Base-by-base conservation (phyloP, 108 stramenopile genomes). In the Aurantiochytrium sp. region DNA sequence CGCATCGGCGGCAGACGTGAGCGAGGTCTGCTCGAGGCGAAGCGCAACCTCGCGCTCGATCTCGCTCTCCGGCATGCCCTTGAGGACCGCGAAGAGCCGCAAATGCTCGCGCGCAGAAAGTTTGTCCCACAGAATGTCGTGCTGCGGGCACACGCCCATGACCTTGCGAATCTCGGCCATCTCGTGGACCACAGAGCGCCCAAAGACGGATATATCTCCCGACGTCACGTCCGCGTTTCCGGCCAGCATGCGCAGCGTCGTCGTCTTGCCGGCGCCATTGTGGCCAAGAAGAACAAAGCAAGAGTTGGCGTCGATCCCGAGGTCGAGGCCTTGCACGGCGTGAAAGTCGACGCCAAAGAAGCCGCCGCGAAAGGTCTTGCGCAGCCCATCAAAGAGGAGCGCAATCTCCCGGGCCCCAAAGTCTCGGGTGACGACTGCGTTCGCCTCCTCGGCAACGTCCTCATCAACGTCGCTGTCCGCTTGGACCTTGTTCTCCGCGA, bases 111-210 rank as follows among this genome's bases (percentile, higher is more conserved):
- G 87, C 55, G 95, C 96, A 12, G 97, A 96, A 45, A 98, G 91
- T 31, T 90, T 55, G 10, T 95, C 95, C 87, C 95, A 96, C 8
- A 98, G 92, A 86, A 95, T 95, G 90, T 98, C 96, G 88, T 97
- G 96, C 87, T 98, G 97, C 39, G 96, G 91, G 87, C 97, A 97
- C 36, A 97, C 95, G 87, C 97, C 97, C 34, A 96, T 92, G 41
- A 36, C 37, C 1, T 5, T 4, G 27, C 81, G 87, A 21, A 88
- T 37, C 10, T 42, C 81, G 37, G 27, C 21, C 86, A 88, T 86
- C 27, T 92, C 54, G 21, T 37, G 32, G 12, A 48, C 24, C 27
- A 91, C 52, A 55, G n/a, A 31, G 12, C 68, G 17, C 45, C 88
- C 90, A 37, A 86, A 37, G 86, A 94, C 93, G 52, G 4, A 34